Base-by-base conservation (phyloP, 805 yeast genomes). In the Saturnispora sanitii region DNA sequence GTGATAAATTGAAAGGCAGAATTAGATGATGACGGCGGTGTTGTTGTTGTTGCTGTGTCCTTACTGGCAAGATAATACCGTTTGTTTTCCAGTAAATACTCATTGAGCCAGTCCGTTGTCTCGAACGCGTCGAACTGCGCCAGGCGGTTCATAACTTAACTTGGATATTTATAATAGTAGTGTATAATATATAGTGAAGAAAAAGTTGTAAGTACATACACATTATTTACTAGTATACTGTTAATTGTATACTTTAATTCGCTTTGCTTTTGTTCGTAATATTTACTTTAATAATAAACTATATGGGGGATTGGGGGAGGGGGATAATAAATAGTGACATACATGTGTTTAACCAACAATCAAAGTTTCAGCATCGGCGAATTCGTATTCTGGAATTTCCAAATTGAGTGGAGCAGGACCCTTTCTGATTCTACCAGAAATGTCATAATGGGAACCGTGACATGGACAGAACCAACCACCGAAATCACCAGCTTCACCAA, bases 401-500 rank as follows among this genome's bases (percentile, higher is more conserved):
- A 92, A 78, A 76, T 92, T 92, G 67, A 86, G 77, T 61, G 99
- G 99, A 63, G 99, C 99, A 56, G 99, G 99, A 56, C 99, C 99
- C 73, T 79, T 90, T 80, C 99, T 86, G 65, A 92, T 90, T 81
- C 99, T 90, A 67, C 99, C 99, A 50, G 96, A 88, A 71, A 94
- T 94, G 71, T 92, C 98, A 70, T 92, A 92, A 69, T 94, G 98
- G 62, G 97, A 90, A 77, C 98, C 99, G 76, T 94, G 99, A 75
- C 98, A 92, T 52, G 99, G 98, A 70, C 98, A 92, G 90, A 92
- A 92, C 99, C 99, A 92, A 65, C 99, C 99, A 65, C 96, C 97
- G 57, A 77, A 92, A 68, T 92, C 99, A 71, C 99, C 99, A 53
- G 96, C 81, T 73, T 92, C 97, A 65, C 99, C 99, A 60, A 92